Evolutionary conservation across 1,284 basidiomycete genomes (phyloP), one percentile per base, ranked within the genome.

Genomic region (Sporisorium sorghi): DNA sequence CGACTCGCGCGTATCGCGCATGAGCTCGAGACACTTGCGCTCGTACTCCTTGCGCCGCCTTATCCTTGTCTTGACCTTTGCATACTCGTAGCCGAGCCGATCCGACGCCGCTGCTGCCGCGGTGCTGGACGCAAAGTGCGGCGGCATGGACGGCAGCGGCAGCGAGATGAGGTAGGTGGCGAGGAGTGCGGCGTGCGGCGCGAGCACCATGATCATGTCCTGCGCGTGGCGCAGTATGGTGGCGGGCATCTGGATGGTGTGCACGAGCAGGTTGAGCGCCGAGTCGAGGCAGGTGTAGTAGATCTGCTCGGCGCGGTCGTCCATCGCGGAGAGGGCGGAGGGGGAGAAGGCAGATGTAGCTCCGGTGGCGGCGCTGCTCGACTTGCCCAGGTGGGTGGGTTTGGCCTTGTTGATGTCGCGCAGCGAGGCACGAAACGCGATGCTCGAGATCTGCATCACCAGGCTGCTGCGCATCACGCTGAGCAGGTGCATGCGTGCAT

Each of bases 181-280:
- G 1, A 77, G 60, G 24, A 77, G 51, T 9, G 75, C 72, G 14
- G 75, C 75, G 53, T 77, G 75, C 14, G 72, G 66, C 4, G 71
- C 63, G 40, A 77, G 69, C 3, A 77, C 67, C 63, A 77, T 68
- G 56, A 74, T 58, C 68, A 73, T 69, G 43, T 77, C 75, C 51
- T 74, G 75, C 17, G 72, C 68, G 53, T 77, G 75, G 5, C 68
- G 61, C 0, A 77, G 59, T 21, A 72, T 53, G 5, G 62, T 55
- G 0, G 57, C 37, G 0, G 72, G 63, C 63, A 77, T 66, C 30
- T 67, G 59, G 19, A 61, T 62, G 17, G 72, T 68, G 21, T 72
- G 64, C 2, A 55, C 56, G n/a, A 77, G 55, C 4, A 77, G 50
- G 50, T 69, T 62, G 33, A 74, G 60, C 8, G 72, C 63, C 35